These are phyloP conservation scores for Cutaneotrichosporon cutaneum DNA, from an alignment of 1,284 basidiomycete genomes.

Conservation along the genomic window DNA sequence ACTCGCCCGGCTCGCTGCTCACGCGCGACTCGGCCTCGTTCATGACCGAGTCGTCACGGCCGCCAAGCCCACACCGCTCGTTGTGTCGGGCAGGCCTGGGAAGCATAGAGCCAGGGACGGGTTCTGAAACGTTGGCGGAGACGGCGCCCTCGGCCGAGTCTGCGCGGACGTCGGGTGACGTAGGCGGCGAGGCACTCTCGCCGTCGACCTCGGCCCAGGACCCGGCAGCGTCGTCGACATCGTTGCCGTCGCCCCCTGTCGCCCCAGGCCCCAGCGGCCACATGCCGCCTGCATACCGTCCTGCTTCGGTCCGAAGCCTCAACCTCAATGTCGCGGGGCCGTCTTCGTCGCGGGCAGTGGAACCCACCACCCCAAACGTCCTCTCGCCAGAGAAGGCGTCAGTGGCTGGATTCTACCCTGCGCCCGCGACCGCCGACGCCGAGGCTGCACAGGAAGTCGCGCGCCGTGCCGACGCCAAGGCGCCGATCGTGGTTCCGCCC, in stretches of 20 bases:
- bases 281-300: constrained; percentile 50
- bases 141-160: constrained; percentile 1
- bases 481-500: constrained; percentile 18
- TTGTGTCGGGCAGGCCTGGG: not conserved
- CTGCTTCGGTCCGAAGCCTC: constrained; percentile 41
- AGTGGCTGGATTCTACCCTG: constrained; percentile 50
- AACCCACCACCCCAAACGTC: constrained; percentile 4
- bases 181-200: not conserved
- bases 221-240: not conserved
- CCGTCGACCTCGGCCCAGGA: not conserved
- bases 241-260: not conserved
- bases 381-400: constrained; percentile 41
- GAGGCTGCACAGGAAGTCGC: constrained; percentile 47
- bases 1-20: constrained; percentile 9
- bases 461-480: constrained; percentile 43
- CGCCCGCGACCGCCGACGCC: constrained; percentile 48
- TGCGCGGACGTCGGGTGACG: not conserved
- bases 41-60: constrained; percentile 1
- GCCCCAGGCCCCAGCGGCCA: constrained; percentile 16
- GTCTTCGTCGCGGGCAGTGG: constrained; percentile 11
- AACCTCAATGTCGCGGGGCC: constrained; percentile 6
- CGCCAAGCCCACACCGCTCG: not conserved
- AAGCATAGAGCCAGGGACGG: constrained; percentile 2
- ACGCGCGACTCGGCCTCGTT: constrained; percentile 10
- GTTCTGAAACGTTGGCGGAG: constrained; percentile 5